A percentile compares a stretch with the other conserved stretches of the same genome.
These are phyloP conservation scores for Rutidosis leptorrhynchoides DNA, from an alignment of 129 eudicot species.

Conservation along the genomic window DNA sequence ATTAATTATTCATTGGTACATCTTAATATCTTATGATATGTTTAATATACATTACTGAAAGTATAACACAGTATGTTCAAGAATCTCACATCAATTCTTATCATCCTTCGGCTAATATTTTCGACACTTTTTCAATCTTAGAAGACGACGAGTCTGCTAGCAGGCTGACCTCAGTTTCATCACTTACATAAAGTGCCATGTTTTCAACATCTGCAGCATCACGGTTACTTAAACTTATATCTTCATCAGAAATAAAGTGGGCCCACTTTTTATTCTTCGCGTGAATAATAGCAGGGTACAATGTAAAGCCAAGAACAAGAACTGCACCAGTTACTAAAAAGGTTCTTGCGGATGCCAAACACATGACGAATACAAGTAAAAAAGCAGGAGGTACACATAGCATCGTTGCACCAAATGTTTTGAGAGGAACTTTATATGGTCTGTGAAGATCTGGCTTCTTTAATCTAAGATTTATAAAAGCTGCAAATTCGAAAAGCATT, in stretches of 20 bases:
- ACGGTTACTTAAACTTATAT: conserved; percentile 16
- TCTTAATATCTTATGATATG: background rate
- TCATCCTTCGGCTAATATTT: conserved; percentile 24
- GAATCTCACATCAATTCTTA: background rate
- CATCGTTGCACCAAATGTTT: conserved; percentile 63
- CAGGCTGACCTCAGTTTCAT: conserved; percentile 58
- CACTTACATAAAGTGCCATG: conserved; percentile 5
- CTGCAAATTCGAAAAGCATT: conserved; percentile 88
- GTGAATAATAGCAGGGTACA: conserved; percentile 44
- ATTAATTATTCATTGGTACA: too few species aligned
- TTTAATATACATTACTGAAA: conserved; percentile 27
- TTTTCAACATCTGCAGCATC: conserved; percentile 49
- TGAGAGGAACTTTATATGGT: conserved; percentile 77
- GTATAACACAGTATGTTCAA: background rate
- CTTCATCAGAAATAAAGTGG: conserved; percentile 33
- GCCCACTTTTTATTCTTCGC: conserved; percentile 50
- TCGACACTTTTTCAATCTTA: conserved; percentile 16
- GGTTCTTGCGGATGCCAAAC: conserved; percentile 64
- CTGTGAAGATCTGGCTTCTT: conserved; percentile 77
- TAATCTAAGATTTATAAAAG: conserved; percentile 68
- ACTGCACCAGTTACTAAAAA: conserved; percentile 52
- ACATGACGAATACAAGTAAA: conserved; percentile 75
- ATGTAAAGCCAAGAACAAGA: conserved; percentile 45
- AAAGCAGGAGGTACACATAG: conserved; percentile 75
- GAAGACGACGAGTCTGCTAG: conserved; percentile 41